Evolutionary conservation across 768 basidiomycete species (phyloP).

Genomic region (Termitomyces sp.): DNA sequence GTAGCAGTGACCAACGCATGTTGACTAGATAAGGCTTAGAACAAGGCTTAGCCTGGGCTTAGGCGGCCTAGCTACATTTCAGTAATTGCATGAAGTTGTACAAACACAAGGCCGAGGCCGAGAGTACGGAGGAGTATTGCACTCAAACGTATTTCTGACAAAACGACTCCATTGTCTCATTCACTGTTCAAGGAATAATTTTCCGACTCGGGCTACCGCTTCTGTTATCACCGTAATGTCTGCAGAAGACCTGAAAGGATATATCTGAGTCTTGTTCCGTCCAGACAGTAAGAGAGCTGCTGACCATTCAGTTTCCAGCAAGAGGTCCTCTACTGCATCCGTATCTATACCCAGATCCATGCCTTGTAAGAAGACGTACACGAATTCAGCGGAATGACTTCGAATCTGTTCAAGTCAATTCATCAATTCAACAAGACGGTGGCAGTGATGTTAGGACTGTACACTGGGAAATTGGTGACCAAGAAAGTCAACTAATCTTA

Average conservation of each 20-base stretch:
- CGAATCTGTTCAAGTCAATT: constrained; percentile 53
- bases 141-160: background rate
- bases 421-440: background rate
- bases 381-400: constrained; percentile 73
- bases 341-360: constrained; percentile 63
- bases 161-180: background rate
- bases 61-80: no score
- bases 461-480: constrained; percentile 81
- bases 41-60: background rate
- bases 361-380: constrained; percentile 76
- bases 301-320: constrained; percentile 84
- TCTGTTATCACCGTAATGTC: constrained; percentile 34
- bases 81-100: background rate
- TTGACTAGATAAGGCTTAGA: background rate
- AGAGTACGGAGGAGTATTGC: background rate
- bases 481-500: constrained; percentile 57
- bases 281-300: constrained; percentile 14
- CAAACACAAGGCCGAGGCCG: background rate
- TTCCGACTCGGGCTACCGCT: constrained; percentile 37
- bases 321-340: constrained; percentile 60
- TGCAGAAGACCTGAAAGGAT: constrained; percentile 42
- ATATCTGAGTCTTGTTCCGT: background rate
- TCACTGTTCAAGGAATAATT: constrained; percentile 24
- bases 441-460: constrained; percentile 15
- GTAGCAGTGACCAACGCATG: background rate